Conservation (phyloP, 2,329 filamentous ascomycete genomes). For the Beauveria scarabaeidicola region DNA sequence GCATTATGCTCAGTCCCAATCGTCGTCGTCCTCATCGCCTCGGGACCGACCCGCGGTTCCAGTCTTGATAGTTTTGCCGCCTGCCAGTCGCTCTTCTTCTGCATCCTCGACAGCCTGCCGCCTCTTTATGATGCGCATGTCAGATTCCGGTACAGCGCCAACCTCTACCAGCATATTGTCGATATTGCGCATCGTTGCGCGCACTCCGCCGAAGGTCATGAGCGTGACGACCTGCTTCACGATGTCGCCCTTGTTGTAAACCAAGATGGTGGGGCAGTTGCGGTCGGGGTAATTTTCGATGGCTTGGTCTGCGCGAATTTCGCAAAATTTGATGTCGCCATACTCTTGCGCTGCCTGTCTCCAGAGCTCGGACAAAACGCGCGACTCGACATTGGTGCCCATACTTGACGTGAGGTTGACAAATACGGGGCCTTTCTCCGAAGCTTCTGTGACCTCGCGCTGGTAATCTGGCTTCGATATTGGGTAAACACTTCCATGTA, state of each 20-base stretch:
- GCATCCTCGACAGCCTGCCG: constrained; percentile 51
- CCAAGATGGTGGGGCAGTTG: constrained; percentile 88
- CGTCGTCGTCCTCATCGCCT: constrained; percentile 41
- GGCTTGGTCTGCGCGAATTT: constrained; percentile 84
- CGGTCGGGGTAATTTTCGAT: constrained; percentile 94
- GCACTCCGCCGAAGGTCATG: constrained; percentile 63
- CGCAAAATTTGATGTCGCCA: constrained; percentile 94
- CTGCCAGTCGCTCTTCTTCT: constrained; percentile 45
- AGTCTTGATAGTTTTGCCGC: constrained; percentile 40
- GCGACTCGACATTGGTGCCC: constrained; percentile 76
- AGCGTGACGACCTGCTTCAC: constrained; percentile 87
- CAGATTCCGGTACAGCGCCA: constrained; percentile 68
- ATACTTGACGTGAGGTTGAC: constrained; percentile 75
- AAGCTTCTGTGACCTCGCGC: constrained; percentile 85
- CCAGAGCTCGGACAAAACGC: constrained; percentile 79
- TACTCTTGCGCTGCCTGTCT: constrained; percentile 74
- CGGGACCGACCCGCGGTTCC: constrained; percentile 38
- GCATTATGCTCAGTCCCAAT: constrained; percentile 46
- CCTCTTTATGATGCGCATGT: constrained; percentile 64
- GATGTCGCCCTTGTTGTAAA: constrained; percentile 91
- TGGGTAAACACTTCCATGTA: constrained; percentile 87
- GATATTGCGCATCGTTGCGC: constrained; percentile 63
- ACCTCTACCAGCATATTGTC: constrained; percentile 75
- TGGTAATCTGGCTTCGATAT: constrained; percentile 91
- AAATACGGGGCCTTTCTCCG: constrained; percentile 57